Evolutionary conservation across 345 rosid species (phyloP).

Genomic region (Hevea brasiliensis): DNA sequence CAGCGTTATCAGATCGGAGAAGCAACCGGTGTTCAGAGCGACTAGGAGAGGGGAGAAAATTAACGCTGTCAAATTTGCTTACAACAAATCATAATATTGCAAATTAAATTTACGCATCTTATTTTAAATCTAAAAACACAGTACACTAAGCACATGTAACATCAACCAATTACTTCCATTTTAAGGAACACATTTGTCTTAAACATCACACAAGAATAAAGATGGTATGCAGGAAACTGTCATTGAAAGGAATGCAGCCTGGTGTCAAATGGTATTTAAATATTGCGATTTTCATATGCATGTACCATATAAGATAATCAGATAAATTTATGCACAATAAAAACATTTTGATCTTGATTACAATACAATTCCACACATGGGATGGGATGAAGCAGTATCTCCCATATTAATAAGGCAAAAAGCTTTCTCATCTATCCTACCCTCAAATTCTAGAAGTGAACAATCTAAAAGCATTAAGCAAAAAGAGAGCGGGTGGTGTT

Average conservation of each 20-base stretch:
- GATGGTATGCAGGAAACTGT: not conserved
- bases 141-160: not conserved
- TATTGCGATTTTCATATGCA: not conserved
- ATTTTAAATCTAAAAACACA: not conserved
- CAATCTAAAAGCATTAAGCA: too few species aligned
- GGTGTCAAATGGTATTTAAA: not conserved
- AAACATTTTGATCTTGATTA: not conserved
- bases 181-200: not conserved
- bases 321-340: not conserved
- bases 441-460: too few species aligned
- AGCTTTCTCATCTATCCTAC: too few species aligned
- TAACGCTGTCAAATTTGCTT: not conserved
- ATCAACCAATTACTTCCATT: not conserved
- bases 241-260: not conserved
- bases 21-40: constrained; percentile 95
- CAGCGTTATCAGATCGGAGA: constrained; percentile 94
- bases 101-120: not conserved
- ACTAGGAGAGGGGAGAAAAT: constrained; percentile 38
- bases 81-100: not conserved
- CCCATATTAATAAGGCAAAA: too few species aligned
- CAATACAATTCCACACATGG: not conserved
- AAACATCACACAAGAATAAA: not conserved
- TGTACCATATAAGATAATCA: not conserved
- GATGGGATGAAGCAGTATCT: too few species aligned
- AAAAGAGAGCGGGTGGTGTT: too few species aligned